These are phyloP conservation scores for Arthroderma sp. DNA, from an alignment of 2,329 filamentous ascomycete genomes.

Conservation along the genomic window DNA sequence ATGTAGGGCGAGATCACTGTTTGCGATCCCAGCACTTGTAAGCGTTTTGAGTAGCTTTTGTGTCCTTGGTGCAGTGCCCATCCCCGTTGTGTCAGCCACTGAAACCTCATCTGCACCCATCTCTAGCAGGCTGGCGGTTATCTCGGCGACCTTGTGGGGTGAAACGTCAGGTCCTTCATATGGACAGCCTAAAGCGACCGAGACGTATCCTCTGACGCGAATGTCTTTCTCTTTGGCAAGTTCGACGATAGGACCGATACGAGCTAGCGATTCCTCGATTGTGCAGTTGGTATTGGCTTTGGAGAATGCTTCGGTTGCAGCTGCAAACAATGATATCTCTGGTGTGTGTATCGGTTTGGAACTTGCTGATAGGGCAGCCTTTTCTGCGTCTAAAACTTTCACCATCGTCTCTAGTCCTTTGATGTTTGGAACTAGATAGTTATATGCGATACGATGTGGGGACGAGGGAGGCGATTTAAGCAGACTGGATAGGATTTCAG, in stretches of 20 bases:
- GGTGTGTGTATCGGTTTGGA: slow-evolving; percentile 26
- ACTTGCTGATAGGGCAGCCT: slow-evolving; percentile 16
- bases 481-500: slow-evolving; percentile 45
- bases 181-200: slow-evolving; percentile 50
- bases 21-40: slow-evolving; percentile 46
- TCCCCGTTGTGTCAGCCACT: slow-evolving; percentile 53
- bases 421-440: slow-evolving; percentile 52
- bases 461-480: slow-evolving; percentile 38
- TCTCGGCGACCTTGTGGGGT: slow-evolving; percentile 46
- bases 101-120: slow-evolving; percentile 55
- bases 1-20: slow-evolving; percentile 48
- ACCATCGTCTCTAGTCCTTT: slow-evolving; percentile 49
- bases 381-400: slow-evolving; percentile 35
- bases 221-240: slow-evolving; percentile 43
- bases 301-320: slow-evolving; percentile 52
- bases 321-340: slow-evolving; percentile 51
- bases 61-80: slow-evolving; percentile 52
- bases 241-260: slow-evolving; percentile 45
- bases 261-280: slow-evolving; percentile 47
- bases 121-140: slow-evolving; percentile 47
- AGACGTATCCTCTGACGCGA: slow-evolving; percentile 51
- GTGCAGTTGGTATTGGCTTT: slow-evolving; percentile 54
- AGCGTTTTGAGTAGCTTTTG: slow-evolving; percentile 45
- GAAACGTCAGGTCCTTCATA: slow-evolving; percentile 51
- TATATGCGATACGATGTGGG: slow-evolving; percentile 44